Evolutionary conservation across 345 rosid genomes (phyloP).

Genomic region (Eucalyptus albens): DNA sequence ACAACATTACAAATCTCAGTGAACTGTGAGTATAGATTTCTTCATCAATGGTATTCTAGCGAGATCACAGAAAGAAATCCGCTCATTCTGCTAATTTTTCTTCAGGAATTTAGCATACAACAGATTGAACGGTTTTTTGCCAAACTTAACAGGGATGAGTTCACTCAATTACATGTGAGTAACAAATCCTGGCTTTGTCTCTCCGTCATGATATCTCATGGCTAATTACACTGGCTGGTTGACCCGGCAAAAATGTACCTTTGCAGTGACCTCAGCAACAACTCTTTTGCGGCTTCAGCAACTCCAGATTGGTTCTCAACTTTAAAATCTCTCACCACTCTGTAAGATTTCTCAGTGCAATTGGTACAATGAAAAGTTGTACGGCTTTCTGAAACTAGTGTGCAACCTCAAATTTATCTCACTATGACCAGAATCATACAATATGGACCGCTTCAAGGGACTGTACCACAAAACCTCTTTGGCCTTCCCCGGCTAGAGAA

Average conservation of each 20-base stretch:
- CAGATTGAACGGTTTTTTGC: slow-evolving; percentile 11
- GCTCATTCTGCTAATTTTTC: background rate
- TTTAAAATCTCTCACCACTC: background rate
- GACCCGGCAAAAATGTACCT: background rate
- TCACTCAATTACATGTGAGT: slow-evolving; percentile 22
- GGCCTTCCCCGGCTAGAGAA: background rate
- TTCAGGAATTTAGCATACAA: slow-evolving; percentile 23
- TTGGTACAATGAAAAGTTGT: background rate
- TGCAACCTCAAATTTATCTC: background rate
- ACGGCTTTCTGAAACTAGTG: background rate
- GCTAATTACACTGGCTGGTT: background rate
- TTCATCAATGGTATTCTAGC: background rate
- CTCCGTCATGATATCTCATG: background rate
- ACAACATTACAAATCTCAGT: slow-evolving; percentile 2
- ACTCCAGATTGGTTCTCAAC: slow-evolving; percentile 22
- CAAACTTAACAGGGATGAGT: slow-evolving; percentile 19
- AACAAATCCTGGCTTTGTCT: background rate
- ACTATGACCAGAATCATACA: background rate
- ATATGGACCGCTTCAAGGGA: background rate
- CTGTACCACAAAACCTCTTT: background rate
- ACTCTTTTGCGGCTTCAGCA: slow-evolving; percentile 7
- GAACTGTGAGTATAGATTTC: slow-evolving; percentile 17
- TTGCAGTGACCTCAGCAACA: slow-evolving; percentile 35
- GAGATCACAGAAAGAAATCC: background rate
- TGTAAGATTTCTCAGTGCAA: background rate